Evolutionary conservation across 805 yeast genomes (phyloP).

Genomic region (Zygoascus biomembranicola): DNA sequence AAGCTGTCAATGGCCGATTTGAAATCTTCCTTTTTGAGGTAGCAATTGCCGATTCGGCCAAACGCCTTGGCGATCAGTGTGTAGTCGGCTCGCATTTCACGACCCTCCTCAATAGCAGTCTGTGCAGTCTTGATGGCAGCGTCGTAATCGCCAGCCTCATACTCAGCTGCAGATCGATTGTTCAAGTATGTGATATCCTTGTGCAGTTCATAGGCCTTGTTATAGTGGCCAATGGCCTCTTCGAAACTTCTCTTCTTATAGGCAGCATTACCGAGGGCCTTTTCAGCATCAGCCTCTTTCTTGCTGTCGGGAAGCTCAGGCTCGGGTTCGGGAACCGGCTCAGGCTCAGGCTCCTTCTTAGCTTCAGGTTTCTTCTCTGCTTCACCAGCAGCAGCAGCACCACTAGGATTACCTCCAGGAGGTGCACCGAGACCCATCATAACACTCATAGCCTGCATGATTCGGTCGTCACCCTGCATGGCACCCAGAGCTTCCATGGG

Average conservation of each 20-base stretch:
- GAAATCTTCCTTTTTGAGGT: slow-evolving; percentile 66
- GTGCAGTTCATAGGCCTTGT: slow-evolving; percentile 73
- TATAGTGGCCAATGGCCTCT: slow-evolving; percentile 81
- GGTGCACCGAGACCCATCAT: slow-evolving; percentile 48
- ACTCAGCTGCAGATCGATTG: slow-evolving; percentile 97
- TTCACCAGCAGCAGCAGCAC: slow-evolving; percentile 7
- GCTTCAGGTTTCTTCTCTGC: slow-evolving; percentile 4
- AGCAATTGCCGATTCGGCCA: slow-evolving; percentile 81
- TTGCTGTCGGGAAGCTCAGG: slow-evolving; percentile 25
- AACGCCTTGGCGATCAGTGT: slow-evolving; percentile 86
- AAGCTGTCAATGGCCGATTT: slow-evolving; percentile 66
- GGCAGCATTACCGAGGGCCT: slow-evolving; percentile 76
- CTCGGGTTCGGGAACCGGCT: slow-evolving; percentile 21
- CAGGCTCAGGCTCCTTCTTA: slow-evolving; percentile 19
- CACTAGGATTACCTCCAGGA: slow-evolving; percentile 11
- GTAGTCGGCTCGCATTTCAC: slow-evolving; percentile 86
- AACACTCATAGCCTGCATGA: slow-evolving; percentile 83
- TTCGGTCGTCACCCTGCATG: slow-evolving; percentile 70
- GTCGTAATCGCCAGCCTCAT: slow-evolving; percentile 87
- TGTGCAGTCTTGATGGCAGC: slow-evolving; percentile 74
- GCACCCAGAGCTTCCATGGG: slow-evolving; percentile 69
- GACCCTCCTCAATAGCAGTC: slow-evolving; percentile 80
- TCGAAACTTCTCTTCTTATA: slow-evolving; percentile 86
- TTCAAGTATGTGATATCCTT: slow-evolving; percentile 89
- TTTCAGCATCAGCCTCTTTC: slow-evolving; percentile 41